Base-by-base conservation (phyloP, 1,284 basidiomycete species). In the Chondrostereum purpureum region DNA sequence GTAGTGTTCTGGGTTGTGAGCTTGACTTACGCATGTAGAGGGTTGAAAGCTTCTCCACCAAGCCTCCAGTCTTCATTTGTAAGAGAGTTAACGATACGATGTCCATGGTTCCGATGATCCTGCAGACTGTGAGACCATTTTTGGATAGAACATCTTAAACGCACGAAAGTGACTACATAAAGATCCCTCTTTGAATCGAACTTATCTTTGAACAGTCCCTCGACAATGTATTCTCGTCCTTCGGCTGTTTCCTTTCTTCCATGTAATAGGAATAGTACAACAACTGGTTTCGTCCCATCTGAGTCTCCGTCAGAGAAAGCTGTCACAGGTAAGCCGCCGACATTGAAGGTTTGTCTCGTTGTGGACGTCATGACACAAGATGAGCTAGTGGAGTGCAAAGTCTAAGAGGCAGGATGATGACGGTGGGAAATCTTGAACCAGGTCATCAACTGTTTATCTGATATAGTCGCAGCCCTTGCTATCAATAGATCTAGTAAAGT, bases 21-120 rank as follows among this genome's bases (percentile, higher is more conserved):
- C n/a, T n/a, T n/a, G n/a, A 65, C 80, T 65, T 54, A 78, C 83
- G 77, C 82, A 67, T 91, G 88, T 2, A 67, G 65, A 16, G 74
- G 69, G 53, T 90, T 90, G 39, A 69, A 60, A 42, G 56, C 58
- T 8, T 61, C 59, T 2, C 56, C 57, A n/a, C 68, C 59, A 40
- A 72, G 62, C 43, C 68, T 70, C 75, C 81, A 88, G 2, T 66
- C 70, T 19, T 74, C 56, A 56, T 88, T 88, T 12, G 74, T 70
- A 16, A 59, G 63, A 16, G 63, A 54, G 43, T 80, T 67, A 2
- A 79, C 60, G 11, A 78, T 57, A 22, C 88, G 67, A 37, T 62
- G 60, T 4, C 88, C 88, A 51, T 91, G 88, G 55, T 90, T 90
- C 2, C 87, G 72, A 53, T 88, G 86, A 54, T 91, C 87, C 87